Conservation (phyloP, 352 stramenopile genomes). For the Pythium coloratum region DNA sequence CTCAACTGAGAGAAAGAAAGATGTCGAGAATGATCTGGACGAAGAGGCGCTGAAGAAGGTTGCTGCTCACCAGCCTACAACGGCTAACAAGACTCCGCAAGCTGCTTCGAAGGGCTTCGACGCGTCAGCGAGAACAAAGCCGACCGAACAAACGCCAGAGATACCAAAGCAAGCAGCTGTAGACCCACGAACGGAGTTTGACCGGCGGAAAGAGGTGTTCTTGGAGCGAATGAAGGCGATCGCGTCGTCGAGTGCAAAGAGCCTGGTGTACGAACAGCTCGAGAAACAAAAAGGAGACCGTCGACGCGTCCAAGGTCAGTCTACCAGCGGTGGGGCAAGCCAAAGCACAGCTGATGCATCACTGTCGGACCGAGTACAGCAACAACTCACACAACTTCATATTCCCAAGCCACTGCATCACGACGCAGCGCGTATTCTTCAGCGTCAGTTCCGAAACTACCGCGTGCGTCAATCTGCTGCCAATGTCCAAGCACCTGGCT, state of each 20-base stretch:
- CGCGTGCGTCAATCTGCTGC: constrained; percentile 5
- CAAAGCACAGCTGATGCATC: constrained; percentile 18
- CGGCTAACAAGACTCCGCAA: neutral
- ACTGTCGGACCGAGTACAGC: constrained; percentile 1
- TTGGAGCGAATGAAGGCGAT: constrained; percentile 76
- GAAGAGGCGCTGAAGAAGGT: constrained; percentile 24
- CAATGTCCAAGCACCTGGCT: neutral
- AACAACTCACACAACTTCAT: constrained; percentile 36
- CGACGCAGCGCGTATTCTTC: constrained; percentile 32
- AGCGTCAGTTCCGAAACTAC: constrained; percentile 27
- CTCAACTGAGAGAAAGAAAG: constrained; percentile 2
- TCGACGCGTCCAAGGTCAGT: neutral
- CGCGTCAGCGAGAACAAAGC: neutral
- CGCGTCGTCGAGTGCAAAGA: constrained; percentile 59
- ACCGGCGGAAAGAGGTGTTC: constrained; percentile 70
- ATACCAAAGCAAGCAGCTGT: neutral
- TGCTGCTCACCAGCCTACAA: neutral
- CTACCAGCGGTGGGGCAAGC: neutral
- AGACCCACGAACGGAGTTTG: constrained; percentile 46
- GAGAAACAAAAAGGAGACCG: constrained; percentile 47
- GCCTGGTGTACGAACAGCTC: constrained; percentile 71
- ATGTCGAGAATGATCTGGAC: constrained; percentile 30
- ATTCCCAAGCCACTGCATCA: constrained; percentile 38
- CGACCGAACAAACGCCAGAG: neutral
- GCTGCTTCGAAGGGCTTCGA: neutral